phyloP scores from a whole-genome alignment of 805 yeast species.

The Barnettozyma siamensis region DNA sequence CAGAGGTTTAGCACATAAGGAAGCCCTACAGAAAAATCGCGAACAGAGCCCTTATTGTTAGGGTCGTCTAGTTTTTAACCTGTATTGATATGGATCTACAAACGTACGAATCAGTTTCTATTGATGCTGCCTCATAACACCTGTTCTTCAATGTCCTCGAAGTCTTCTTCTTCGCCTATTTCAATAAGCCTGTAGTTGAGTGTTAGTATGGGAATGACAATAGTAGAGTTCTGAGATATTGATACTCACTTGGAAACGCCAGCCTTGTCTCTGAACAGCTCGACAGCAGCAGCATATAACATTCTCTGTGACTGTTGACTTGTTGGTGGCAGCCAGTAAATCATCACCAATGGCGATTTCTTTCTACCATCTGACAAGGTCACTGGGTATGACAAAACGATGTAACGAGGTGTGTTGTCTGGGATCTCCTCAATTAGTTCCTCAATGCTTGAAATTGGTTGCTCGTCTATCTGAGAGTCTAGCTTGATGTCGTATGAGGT shows the following conservation, averaged over 20 bases:
- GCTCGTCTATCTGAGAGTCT: constrained; percentile 36
- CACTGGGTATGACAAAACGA: constrained; percentile 73
- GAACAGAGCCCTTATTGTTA: not conserved
- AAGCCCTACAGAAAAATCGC: not conserved
- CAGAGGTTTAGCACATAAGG: not conserved
- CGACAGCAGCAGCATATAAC: constrained; percentile 90
- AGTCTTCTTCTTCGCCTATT: constrained; percentile 63
- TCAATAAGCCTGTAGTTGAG: constrained; percentile 44
- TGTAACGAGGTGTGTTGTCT: constrained; percentile 71
- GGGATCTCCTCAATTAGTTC: constrained; percentile 75
- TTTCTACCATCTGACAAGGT: constrained; percentile 65
- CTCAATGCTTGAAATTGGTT: constrained; percentile 45
- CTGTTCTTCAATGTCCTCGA: constrained; percentile 47
- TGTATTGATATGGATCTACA: too few species aligned
- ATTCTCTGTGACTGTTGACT: constrained; percentile 76
- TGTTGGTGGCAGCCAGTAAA: constrained; percentile 88
- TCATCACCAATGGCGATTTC: constrained; percentile 65
- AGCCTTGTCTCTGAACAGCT: constrained; percentile 61
- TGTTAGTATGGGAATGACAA: constrained; percentile 21
- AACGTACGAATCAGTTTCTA: too few species aligned
- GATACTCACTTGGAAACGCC: constrained; percentile 28
- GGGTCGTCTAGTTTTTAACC: too few species aligned
- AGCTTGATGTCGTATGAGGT: constrained; percentile 43
- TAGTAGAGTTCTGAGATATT: too few species aligned
- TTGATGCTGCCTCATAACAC: constrained; percentile 6